These are phyloP conservation scores for Pythium grandisporangium DNA, from an alignment of 352 stramenopile species.

Conservation along the genomic window DNA sequence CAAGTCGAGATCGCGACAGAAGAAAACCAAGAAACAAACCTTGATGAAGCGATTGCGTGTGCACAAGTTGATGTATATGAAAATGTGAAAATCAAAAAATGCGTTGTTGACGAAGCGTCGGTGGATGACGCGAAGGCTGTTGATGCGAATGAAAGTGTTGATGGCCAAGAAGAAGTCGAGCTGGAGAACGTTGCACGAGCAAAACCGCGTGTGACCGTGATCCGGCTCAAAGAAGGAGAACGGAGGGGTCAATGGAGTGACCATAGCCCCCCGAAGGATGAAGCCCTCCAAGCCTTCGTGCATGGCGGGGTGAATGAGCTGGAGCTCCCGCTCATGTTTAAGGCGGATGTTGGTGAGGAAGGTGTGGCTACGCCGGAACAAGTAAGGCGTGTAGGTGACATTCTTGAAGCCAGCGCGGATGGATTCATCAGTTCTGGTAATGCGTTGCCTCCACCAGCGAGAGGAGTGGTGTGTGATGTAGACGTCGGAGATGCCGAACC, in stretches of 20 bases:
- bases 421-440: slow-evolving; percentile 8
- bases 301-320: too few species aligned
- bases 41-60: too few species aligned
- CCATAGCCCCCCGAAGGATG: too few species aligned
- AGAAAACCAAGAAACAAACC: not conserved
- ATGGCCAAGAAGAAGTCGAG: not conserved
- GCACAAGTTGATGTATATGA: not conserved
- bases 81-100: slow-evolving; percentile 1
- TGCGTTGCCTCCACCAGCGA: slow-evolving; percentile 4
- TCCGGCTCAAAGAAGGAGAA: not conserved
- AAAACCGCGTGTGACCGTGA: not conserved
- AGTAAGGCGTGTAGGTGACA: not conserved
- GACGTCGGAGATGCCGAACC: slow-evolving; percentile 4
- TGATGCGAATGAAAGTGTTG: too few species aligned
- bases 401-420: not conserved
- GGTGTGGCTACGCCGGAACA: not conserved
- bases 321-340: slow-evolving; percentile 1
- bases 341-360: slow-evolving; percentile 7
- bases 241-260: slow-evolving; percentile 6
- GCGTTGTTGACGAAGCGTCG: too few species aligned
- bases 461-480: slow-evolving; percentile 8
- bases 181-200: not conserved
- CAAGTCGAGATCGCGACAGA: slow-evolving; percentile 1
- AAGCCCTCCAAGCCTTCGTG: too few species aligned
- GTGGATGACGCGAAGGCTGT: too few species aligned